Percentiles rank a stretch among this genome's conserved stretches.
Evolutionary conservation across 805 yeast genomes (phyloP).

Genomic region (Kregervanrija fluxuum): DNA sequence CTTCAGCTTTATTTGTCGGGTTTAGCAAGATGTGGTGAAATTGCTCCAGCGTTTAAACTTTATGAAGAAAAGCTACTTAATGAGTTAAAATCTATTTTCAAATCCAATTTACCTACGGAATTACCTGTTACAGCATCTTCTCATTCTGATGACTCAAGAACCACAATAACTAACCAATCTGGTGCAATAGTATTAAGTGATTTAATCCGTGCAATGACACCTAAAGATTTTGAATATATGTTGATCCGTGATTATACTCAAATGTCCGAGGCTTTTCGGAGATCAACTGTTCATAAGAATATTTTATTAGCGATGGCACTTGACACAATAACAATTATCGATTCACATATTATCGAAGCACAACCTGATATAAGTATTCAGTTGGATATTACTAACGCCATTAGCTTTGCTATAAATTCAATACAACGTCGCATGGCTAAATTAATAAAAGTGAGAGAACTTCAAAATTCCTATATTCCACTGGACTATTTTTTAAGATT

Average conservation of each 20-base stretch:
- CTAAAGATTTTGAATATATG: conserved; percentile 71
- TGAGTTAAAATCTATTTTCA: conserved; percentile 69
- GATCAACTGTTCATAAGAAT: conserved; percentile 75
- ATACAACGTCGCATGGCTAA: conserved; percentile 74
- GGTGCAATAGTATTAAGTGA: conserved; percentile 26
- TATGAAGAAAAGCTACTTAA: conserved; percentile 64
- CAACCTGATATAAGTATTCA: conserved; percentile 41
- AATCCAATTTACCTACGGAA: conserved; percentile 53
- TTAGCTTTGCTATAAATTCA: conserved; percentile 60
- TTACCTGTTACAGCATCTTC: conserved; percentile 3
- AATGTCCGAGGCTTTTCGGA: conserved; percentile 63
- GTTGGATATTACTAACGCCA: conserved; percentile 59
- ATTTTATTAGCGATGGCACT: conserved; percentile 65
- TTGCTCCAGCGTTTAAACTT: conserved; percentile 50
- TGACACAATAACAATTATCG: conserved; percentile 31
- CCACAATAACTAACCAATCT: conserved; percentile 17
- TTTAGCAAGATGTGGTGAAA: conserved; percentile 52
- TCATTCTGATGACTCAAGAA: conserved; percentile 17
- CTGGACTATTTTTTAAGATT: conserved; percentile 59
- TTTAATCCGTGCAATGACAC: conserved; percentile 59
- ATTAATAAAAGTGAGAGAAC: conserved; percentile 69
- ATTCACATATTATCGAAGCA: conserved; percentile 20
- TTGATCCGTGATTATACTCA: conserved; percentile 51
- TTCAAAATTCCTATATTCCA: conserved; percentile 52
- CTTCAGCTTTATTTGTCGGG: conserved; percentile 37